Percentiles rank a stretch among this genome's conserved stretches.
Evolutionary conservation across 768 basidiomycete genomes (phyloP).

Genomic region (Tylopilus subfusipes): DNA sequence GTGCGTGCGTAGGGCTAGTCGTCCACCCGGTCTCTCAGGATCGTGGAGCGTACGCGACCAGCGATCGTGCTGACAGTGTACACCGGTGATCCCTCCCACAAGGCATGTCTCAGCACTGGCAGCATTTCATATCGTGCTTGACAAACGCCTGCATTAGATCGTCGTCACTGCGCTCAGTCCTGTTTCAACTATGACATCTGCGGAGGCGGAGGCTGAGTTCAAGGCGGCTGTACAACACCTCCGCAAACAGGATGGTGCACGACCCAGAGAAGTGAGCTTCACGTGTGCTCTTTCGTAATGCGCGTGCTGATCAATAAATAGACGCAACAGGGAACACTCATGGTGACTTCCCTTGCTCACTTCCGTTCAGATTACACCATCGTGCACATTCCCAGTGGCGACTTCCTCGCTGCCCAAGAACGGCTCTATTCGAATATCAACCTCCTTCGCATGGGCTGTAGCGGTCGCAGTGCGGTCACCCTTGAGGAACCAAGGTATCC

Average conservation of each 20-base stretch:
- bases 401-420: constrained; percentile 59
- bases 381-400: constrained; percentile 66
- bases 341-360: constrained; percentile 82
- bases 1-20: neutral
- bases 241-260: constrained; percentile 61
- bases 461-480: constrained; percentile 72
- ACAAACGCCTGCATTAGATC: constrained; percentile 41
- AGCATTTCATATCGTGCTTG: constrained; percentile 8
- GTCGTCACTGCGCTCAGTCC: constrained; percentile 55
- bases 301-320: constrained; percentile 23
- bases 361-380: constrained; percentile 88
- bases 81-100: constrained; percentile 71
- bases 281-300: neutral
- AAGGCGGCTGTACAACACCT: constrained; percentile 58
- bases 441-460: constrained; percentile 79
- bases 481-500: constrained; percentile 67
- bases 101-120: constrained; percentile 34
- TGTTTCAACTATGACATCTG: constrained; percentile 36
- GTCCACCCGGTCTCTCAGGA: constrained; percentile 37
- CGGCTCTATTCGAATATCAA: constrained; percentile 80
- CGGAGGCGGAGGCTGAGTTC: constrained; percentile 54
- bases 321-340: constrained; percentile 65
- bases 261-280: constrained; percentile 57
- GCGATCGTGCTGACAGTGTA: constrained; percentile 67
- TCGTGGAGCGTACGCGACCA: constrained; percentile 61